Percentiles rank a stretch among this genome's conserved stretches.
Conservation (phyloP, 1,139 yeast genomes). For the Pichia sp. region DNA sequence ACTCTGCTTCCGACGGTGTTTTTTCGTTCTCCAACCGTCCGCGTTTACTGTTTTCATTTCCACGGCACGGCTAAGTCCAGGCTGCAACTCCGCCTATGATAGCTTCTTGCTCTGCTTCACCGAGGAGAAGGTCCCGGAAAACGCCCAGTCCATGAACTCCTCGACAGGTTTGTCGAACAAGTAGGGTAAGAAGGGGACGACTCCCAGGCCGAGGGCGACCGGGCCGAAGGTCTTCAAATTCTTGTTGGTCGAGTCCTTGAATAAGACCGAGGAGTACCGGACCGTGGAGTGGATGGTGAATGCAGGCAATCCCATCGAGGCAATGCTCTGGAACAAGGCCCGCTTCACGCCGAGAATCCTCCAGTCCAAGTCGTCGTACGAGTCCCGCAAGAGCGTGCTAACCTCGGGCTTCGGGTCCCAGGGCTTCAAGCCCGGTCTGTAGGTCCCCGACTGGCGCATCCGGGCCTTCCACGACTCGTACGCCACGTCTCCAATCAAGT, state of each 20-base stretch:
- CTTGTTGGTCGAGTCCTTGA: constrained; percentile 10
- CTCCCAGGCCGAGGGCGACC: constrained; percentile 67
- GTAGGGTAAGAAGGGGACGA: constrained; percentile 76
- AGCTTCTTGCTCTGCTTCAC: background rate
- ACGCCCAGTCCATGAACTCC: constrained; percentile 57
- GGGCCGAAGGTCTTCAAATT: constrained; percentile 46
- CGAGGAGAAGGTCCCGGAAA: constrained; percentile 35
- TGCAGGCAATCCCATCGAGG: constrained; percentile 85
- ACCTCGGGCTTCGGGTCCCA: constrained; percentile 55
- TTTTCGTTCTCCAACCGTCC: background rate
- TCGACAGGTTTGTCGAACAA: constrained; percentile 83
- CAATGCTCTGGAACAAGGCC: constrained; percentile 74
- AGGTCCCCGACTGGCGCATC: constrained; percentile 62
- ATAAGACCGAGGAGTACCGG: constrained; percentile 38
- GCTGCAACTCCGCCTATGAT: background rate
- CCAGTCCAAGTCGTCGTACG: constrained; percentile 54
- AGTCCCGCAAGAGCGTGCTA: constrained; percentile 38
- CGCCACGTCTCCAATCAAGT: constrained; percentile 73
- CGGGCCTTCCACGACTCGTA: constrained; percentile 74
- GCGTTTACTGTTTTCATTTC: background rate
- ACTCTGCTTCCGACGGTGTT: background rate
- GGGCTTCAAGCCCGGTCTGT: constrained; percentile 58
- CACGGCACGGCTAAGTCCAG: background rate
- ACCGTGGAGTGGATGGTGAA: constrained; percentile 80
- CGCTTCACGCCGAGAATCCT: constrained; percentile 59